phyloP scores from a whole-genome alignment of 306 rosid genomes.

The Argentina anserina region DNA sequence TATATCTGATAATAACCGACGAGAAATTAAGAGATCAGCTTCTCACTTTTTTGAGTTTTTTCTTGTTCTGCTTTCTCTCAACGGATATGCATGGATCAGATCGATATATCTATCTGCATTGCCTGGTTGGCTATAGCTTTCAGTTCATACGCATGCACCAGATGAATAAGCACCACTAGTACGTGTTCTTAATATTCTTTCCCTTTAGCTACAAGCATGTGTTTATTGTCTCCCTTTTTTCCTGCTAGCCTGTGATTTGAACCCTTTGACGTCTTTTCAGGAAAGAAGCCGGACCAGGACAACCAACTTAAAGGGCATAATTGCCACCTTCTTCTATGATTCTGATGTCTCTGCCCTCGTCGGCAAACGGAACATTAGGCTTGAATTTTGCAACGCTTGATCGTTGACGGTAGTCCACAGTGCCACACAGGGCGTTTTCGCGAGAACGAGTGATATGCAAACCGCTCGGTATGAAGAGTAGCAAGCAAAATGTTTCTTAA shows the following conservation, averaged over 20 bases:
- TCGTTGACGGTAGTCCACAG: background rate
- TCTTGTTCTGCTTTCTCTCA: background rate
- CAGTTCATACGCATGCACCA: constrained; percentile 2
- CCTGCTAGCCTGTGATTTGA: constrained; percentile 6
- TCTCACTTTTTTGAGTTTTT: constrained; percentile 14
- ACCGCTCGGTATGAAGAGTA: background rate
- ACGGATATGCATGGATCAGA: constrained; percentile 26
- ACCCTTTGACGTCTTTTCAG: constrained; percentile 23
- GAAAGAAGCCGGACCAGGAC: constrained; percentile 18
- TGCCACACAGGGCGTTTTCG: background rate
- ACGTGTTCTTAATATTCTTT: background rate
- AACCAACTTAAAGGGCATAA: background rate
- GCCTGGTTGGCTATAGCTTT: background rate
- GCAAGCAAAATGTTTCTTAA: background rate
- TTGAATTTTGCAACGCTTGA: background rate
- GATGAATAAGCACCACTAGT: background rate
- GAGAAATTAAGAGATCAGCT: background rate
- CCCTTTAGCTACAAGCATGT: background rate
- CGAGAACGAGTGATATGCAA: background rate
- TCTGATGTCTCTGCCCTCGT: background rate
- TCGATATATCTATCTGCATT: background rate
- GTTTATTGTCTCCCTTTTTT: background rate
- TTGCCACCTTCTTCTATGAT: background rate
- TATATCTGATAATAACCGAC: constrained; percentile 12
- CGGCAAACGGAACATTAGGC: constrained; percentile 10